phyloP scores from a whole-genome alignment of 2,329 filamentous ascomycete genomes.

The Colletotrichum kahawae region DNA sequence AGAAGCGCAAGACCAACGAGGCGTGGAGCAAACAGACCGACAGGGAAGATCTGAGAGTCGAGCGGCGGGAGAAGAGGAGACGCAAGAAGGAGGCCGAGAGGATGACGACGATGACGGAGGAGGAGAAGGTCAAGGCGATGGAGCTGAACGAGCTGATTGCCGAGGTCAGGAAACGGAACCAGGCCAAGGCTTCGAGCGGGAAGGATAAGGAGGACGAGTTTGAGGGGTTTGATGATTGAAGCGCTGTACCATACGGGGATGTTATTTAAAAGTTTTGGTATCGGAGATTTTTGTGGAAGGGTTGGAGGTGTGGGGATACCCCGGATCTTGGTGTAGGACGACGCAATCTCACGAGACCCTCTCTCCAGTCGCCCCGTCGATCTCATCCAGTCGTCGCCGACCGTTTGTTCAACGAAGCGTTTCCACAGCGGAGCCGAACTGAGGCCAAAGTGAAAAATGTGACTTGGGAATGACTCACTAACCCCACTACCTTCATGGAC shows the following conservation, averaged over 20 bases:
- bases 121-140: conserved; percentile 66
- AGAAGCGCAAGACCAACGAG: conserved; percentile 67
- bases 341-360: neutral
- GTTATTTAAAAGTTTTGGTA: neutral
- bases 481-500: neutral
- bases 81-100: conserved; percentile 68
- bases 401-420: neutral
- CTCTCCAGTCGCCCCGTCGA: neutral
- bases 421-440: conserved; percentile 1
- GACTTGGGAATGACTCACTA: neutral
- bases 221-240: conserved; percentile 56
- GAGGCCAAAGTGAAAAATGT: neutral
- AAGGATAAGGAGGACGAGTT: conserved; percentile 55
- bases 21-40: conserved; percentile 78
- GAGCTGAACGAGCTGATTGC: conserved; percentile 70
- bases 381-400: conserved; percentile 6
- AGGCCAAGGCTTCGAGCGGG: conserved; percentile 39
- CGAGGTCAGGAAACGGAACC: conserved; percentile 65
- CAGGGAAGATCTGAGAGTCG: conserved; percentile 65
- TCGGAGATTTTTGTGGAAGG: neutral
- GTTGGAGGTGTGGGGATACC: neutral
- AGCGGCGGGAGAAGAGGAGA: conserved; percentile 68
- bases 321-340: neutral
- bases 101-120: conserved; percentile 70
- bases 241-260: neutral